Percentiles rank a stretch among this genome's conserved stretches.
Evolutionary conservation across 202 grass and related monocot genomes (phyloP).

Genomic region (Musa balbisiana): DNA sequence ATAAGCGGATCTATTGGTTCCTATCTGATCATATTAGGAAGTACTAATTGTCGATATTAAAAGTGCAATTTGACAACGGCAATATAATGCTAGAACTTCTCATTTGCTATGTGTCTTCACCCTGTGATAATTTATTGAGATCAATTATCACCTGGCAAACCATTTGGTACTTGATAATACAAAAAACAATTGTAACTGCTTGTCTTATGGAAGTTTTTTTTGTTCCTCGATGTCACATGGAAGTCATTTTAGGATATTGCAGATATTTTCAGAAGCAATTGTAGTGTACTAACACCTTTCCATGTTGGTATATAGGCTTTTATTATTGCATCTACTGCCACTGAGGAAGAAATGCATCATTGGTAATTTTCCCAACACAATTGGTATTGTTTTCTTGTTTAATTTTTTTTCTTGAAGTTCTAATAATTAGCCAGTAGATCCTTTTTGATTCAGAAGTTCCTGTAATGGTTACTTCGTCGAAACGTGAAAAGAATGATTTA

Average conservation of each 20-base stretch:
- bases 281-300: not conserved
- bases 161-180: not conserved
- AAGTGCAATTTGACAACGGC: not conserved
- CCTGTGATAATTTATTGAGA: not conserved
- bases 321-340: slow-evolving; percentile 93
- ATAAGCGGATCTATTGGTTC: not conserved
- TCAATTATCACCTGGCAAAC: not conserved
- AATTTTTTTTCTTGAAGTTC: slow-evolving; percentile 6
- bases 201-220: not conserved
- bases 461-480: not conserved
- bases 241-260: not conserved
- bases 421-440: not conserved
- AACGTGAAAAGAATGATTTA: not conserved
- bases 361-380: slow-evolving; percentile 47
- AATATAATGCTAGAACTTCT: too few relatives aligned
- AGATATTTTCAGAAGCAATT: too few relatives aligned
- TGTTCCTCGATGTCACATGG: not conserved
- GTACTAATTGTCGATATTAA: not conserved
- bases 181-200: not conserved
- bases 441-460: not conserved
- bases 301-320: slow-evolving; percentile 50
- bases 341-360: slow-evolving; percentile 79
- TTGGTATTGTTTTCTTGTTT: slow-evolving; percentile 6
- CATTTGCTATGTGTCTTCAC: not conserved
- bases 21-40: not conserved